Evolutionary conservation across 768 basidiomycete species (phyloP), one percentile per base, ranked within the genome.

Genomic region (Trametes maxima): DNA sequence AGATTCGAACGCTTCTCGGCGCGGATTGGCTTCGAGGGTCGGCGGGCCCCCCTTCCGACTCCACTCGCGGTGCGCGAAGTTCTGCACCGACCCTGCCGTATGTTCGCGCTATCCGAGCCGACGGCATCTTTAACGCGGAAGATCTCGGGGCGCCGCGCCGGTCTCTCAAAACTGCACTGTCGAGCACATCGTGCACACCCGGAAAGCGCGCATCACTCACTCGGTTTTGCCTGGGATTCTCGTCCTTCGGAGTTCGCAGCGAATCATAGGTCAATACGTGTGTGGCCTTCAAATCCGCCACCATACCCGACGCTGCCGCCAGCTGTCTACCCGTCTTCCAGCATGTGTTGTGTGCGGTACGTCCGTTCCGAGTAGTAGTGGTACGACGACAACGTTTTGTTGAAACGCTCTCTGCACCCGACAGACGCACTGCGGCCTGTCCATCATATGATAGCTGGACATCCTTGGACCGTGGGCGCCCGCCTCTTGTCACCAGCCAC

Each of bases 11-110:
- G 54, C 21, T 43, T 46, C 36, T 14, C 43, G 33, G 54, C 35
- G 54, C 24, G 54, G 54, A 44, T 55, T 45, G 44, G 7, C 54
- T 55, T 55, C 33, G 54, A 55, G 54, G 54, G 43, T 33, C n/a
- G 33, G 54, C 25, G 21, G 25, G 33, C 21, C 45, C 16, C 5
- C 21, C 36, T 35, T 36, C 19, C 36, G 36, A 33, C 28, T 8
- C 28, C 28, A 33, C 8, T 33, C 28, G 28, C 28, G 28, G 28
- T 33, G 8, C 28, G 8, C 28, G 28, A 33, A 33, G 28, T 33
- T 33, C 3, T 33, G 28, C 8, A 33, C 28, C 28, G 28, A n/a
- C n/a, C 36, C 24, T 6, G 46, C 10, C 2, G 46, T 11, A 48
- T 33, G 47, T 3, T 49, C 47, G 47, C 47, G 47, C 25, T 10